A percentile compares a stretch with the other conserved stretches of the same genome.
Conservation (phyloP, 352 stramenopile species). For the Phytophthora sojae region DNA sequence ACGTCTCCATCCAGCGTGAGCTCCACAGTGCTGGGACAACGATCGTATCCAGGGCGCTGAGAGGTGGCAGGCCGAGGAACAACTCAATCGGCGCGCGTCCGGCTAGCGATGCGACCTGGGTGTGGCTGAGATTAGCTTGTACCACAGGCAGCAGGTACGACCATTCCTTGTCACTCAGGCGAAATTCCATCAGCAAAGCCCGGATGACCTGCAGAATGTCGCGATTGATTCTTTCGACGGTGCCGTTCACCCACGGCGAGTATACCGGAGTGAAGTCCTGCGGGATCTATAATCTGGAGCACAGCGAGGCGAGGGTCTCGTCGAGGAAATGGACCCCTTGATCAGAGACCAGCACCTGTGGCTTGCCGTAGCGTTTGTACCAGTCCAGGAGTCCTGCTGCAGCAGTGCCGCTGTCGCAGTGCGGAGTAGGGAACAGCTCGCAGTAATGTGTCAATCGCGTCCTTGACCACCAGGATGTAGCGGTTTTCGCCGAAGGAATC, state of each 20-base stretch:
- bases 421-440: slow-evolving; percentile 9
- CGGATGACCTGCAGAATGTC: slow-evolving; percentile 26
- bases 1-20: neutral
- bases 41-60: neutral
- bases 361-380: slow-evolving; percentile 28
- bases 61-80: slow-evolving; percentile 17
- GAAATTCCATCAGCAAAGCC: slow-evolving; percentile 20
- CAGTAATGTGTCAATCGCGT: slow-evolving; percentile 22
- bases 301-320: slow-evolving; percentile 2
- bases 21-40: neutral
- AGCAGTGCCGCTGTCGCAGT: slow-evolving; percentile 1
- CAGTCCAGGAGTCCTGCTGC: slow-evolving; percentile 21
- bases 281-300: neutral
- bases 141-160: slow-evolving; percentile 20
- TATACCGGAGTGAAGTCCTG: slow-evolving; percentile 22
- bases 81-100: slow-evolving; percentile 16
- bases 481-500: neutral
- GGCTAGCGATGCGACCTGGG: slow-evolving; percentile 15
- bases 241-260: slow-evolving; percentile 26
- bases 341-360: slow-evolving; percentile 14
- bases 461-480: slow-evolving; percentile 14
- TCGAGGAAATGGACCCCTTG: slow-evolving; percentile 24
- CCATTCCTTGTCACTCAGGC: slow-evolving; percentile 10
- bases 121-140: slow-evolving; percentile 30
- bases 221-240: slow-evolving; percentile 24